phyloP scores from a whole-genome alignment of 1,139 yeast genomes.

The Sugiyamaella pinicola region DNA sequence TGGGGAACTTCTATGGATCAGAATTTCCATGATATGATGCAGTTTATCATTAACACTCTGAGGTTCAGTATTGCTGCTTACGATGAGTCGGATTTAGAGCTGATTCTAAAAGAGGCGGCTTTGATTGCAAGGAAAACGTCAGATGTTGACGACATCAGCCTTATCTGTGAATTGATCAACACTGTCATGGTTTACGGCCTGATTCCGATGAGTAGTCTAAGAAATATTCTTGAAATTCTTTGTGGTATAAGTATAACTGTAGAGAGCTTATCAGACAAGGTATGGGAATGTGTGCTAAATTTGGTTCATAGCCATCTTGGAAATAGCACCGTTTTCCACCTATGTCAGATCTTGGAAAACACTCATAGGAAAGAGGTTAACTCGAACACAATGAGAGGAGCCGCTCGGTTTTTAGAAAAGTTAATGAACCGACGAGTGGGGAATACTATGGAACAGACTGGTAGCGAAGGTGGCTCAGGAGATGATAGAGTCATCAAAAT shows the following conservation, averaged over 20 bases:
- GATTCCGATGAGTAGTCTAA: constrained; percentile 49
- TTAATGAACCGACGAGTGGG: constrained; percentile 25
- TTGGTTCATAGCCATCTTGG: constrained; percentile 46
- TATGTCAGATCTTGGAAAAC: constrained; percentile 47
- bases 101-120: constrained; percentile 45
- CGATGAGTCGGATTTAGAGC: constrained; percentile 47
- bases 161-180: constrained; percentile 52
- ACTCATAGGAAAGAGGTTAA: constrained; percentile 38
- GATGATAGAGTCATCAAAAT: constrained; percentile 11
- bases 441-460: not conserved
- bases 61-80: constrained; percentile 53
- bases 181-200: constrained; percentile 52
- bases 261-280: constrained; percentile 44
- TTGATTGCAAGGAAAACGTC: constrained; percentile 51
- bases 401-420: constrained; percentile 43
- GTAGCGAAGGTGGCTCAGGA: constrained; percentile 21
- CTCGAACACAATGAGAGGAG: constrained; percentile 53
- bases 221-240: constrained; percentile 49
- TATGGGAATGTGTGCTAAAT: constrained; percentile 46
- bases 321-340: constrained; percentile 41
- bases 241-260: constrained; percentile 52
- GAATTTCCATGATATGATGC: constrained; percentile 43
- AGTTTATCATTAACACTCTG: constrained; percentile 50
- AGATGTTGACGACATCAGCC: constrained; percentile 45
- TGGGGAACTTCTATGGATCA: constrained; percentile 41